Base-by-base conservation (phyloP, 2,329 filamentous ascomycete genomes). In the Cytospora piceae region DNA sequence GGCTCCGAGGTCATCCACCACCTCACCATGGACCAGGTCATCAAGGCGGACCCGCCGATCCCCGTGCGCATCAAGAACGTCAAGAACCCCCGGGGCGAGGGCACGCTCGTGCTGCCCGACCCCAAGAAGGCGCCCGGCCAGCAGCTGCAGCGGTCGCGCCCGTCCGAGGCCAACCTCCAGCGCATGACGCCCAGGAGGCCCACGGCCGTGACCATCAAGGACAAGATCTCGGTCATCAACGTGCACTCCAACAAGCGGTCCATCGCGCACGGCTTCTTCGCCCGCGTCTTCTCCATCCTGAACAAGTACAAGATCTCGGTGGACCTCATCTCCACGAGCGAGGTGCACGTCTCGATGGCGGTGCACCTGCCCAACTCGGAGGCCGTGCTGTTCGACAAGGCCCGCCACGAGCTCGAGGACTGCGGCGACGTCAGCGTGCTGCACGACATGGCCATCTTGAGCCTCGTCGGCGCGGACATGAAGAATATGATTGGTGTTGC, bases 1-100 rank as follows among this genome's bases (percentile, higher is more conserved):
- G 92, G 92, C 68, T 94, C 94, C 68, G 95, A 99, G 77, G 95
- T 99, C 74, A 99, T 99, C 72, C 95, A 99, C 76, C 95, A 97
- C 70, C 90, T 97, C 75, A 99, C 95, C 72, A 98, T 99, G 94
- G 94, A 98, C 79, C 95, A 98, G 79, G 88, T 90, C 70, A 93
- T 95, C 74, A 91, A 92, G 73, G 92, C 92, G n/a, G 79, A 82
- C 29, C 87, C 87, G 0, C 89, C 90, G 60, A 95, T 95, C 73
- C 91, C 89, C 20, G 94, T 95, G 73, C 90, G 92, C 70, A 95
- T 95, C 80, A 95, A 95, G 82, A 96, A 96, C 74, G 92, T 96
- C 75, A 94, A 93, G 81, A 95, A 95, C 75, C 91, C 92, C 0
- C 85, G 87, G 53, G 91, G 90, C 65, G 86, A 86, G 59, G 92